Base-by-base conservation (phyloP, 1,284 basidiomycete species). In the Pyrrhoderma noxium region DNA sequence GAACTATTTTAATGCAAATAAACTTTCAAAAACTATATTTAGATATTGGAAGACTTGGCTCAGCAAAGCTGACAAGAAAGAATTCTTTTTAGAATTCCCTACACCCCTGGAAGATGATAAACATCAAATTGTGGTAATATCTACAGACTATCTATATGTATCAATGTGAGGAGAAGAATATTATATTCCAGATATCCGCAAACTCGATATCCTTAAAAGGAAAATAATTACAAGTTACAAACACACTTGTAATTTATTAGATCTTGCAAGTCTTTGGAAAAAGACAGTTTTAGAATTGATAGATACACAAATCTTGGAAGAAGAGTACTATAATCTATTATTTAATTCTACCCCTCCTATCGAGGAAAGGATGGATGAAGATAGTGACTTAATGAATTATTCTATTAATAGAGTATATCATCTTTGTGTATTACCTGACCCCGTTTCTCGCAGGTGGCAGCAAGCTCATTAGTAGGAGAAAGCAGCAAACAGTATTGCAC, bases 261-360 rank as follows among this genome's bases (percentile, higher is more conserved):
- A 62, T 48, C 18, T 60, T 7, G 56, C 58, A 8, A 53, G 49
- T 57, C 49, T 57, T 55, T 61, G 58, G 58, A 61, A 60, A 53
- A 59, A 58, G 46, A 53, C 42, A 31, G 27, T 31, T 31, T 31
- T 31, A 31, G 27, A 31, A 31, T 5, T 31, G 27, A 31, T 31
- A 11, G 27, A 31, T 31, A 11, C 5, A 31, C 27, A 31, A 31
- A 31, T 31, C 11, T 11, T 31, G 11, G 27, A 31, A 31, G 27
- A 31, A 31, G 27, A 31, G 27, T 31, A 31, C n/a, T n/a, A n/a
- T n/a, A n/a, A n/a, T n/a, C n/a, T n/a, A n/a, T n/a, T n/a, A n/a
- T n/a, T n/a, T n/a, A n/a, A n/a, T n/a, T n/a, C n/a, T n/a, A n/a
- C n/a, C n/a, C n/a, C n/a, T n/a, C n/a, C n/a, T n/a, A n/a, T n/a